Evolutionary conservation across 768 basidiomycete species (phyloP).

Genomic region (Kwoniella heveanensis): DNA sequence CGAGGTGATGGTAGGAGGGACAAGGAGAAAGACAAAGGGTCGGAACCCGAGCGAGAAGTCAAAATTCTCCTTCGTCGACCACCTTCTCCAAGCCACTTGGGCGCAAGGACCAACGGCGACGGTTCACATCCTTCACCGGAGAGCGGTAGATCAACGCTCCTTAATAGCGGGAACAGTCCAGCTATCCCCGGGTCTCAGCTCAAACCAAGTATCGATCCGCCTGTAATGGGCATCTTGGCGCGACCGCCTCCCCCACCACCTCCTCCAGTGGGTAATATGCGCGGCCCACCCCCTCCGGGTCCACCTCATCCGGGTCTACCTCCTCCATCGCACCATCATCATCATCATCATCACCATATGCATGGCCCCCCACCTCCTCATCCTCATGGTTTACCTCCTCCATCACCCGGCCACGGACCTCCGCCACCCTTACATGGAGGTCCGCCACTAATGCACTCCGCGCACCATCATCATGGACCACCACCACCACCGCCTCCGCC

Average conservation of each 20-base stretch:
- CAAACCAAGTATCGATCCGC: conserved; percentile 8
- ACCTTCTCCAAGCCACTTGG: conserved; percentile 1
- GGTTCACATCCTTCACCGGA: conserved; percentile 8
- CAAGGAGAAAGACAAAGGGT: conserved; percentile 5
- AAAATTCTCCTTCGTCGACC: conserved; percentile 44
- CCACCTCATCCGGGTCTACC: neutral
- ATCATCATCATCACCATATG: conserved; percentile 1
- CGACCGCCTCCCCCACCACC: conserved; percentile 15
- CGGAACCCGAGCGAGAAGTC: conserved; percentile 33
- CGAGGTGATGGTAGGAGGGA: conserved; percentile 6
- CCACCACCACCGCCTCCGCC: neutral
- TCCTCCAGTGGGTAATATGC: neutral
- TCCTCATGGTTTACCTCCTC: conserved; percentile 3
- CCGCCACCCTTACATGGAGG: no score
- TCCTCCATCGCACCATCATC: neutral
- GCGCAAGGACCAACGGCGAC: neutral
- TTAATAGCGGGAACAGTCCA: conserved; percentile 17
- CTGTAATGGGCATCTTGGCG: conserved; percentile 3
- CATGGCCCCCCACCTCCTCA: conserved; percentile 7
- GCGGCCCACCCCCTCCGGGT: conserved; percentile 2
- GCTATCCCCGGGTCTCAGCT: conserved; percentile 18
- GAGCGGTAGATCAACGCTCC: conserved; percentile 12
- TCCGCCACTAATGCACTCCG: neutral
- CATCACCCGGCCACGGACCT: neutral
- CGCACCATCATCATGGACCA: neutral